Evolutionary conservation across 1,284 basidiomycete genomes (phyloP).

Genomic region (Kalmanozyma brasiliensis): DNA sequence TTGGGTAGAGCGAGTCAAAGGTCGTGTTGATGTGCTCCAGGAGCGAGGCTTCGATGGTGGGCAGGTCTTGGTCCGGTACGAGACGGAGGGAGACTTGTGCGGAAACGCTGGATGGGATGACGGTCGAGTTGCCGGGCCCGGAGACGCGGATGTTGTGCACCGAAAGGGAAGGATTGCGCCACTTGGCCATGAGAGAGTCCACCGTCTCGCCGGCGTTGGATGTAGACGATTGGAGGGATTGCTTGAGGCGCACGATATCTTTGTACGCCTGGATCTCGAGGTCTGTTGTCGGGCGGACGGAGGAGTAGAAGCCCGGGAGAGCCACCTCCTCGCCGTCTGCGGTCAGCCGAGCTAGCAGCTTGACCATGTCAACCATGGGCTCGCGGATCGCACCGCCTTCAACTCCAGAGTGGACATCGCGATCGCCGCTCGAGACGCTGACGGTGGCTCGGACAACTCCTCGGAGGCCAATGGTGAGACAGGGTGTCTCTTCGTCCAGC

Average conservation of each 20-base stretch:
- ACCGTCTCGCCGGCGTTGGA: slow-evolving; percentile 21
- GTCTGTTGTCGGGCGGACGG: slow-evolving; percentile 59
- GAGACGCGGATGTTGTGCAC: slow-evolving; percentile 57
- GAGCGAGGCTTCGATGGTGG: slow-evolving; percentile 76
- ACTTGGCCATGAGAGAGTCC: slow-evolving; percentile 56
- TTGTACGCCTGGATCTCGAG: slow-evolving; percentile 66
- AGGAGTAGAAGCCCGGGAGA: slow-evolving; percentile 84
- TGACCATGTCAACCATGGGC: slow-evolving; percentile 91
- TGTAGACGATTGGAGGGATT: slow-evolving; percentile 5
- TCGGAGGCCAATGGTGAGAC: slow-evolving; percentile 92
- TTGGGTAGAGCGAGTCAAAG: slow-evolving; percentile 73
- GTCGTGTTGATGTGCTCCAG: slow-evolving; percentile 74
- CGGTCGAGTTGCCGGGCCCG: slow-evolving; percentile 55
- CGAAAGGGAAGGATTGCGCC: slow-evolving; percentile 58
- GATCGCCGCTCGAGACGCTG: slow-evolving; percentile 73
- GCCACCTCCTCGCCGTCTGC: slow-evolving; percentile 73
- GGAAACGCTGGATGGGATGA: slow-evolving; percentile 57
- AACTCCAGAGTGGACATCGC: slow-evolving; percentile 88
- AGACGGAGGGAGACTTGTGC: slow-evolving; percentile 75
- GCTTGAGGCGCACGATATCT: slow-evolving; percentile 51
- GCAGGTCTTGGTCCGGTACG: slow-evolving; percentile 90
- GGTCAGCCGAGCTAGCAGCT: slow-evolving; percentile 79
- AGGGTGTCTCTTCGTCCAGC: slow-evolving; percentile 93
- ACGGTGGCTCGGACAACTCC: slow-evolving; percentile 88
- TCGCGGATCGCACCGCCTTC: slow-evolving; percentile 88